Conservation (phyloP, 331 rosid genomes). For the Rhamnella rubrinervis region DNA sequence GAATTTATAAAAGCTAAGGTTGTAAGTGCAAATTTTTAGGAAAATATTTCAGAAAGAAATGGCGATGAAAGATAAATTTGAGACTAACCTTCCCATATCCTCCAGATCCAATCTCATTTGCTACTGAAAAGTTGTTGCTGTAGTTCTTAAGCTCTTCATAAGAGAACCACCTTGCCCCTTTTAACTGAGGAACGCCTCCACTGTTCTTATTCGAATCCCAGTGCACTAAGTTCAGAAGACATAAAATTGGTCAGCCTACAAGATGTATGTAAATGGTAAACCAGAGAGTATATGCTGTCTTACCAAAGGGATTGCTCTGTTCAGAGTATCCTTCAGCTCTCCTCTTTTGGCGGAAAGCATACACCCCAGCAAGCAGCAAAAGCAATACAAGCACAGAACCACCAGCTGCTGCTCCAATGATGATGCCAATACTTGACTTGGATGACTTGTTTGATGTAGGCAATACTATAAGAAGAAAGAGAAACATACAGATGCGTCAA, state of each 20-base stretch:
- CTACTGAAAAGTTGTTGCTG: constrained; percentile 55
- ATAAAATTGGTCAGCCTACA: constrained; percentile 5
- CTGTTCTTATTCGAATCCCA: constrained; percentile 41
- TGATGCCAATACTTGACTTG: constrained; percentile 29
- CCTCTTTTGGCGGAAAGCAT: constrained; percentile 54
- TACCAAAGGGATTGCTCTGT: constrained; percentile 52
- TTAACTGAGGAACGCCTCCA: constrained; percentile 47
- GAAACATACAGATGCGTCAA: background rate
- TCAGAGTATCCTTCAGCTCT: constrained; percentile 32
- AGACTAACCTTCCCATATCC: constrained; percentile 79
- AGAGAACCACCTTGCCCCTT: constrained; percentile 68
- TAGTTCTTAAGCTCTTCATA: constrained; percentile 57
- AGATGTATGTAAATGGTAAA: background rate
- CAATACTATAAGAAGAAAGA: constrained; percentile 17
- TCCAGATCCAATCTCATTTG: constrained; percentile 66
- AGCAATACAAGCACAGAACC: constrained; percentile 43
- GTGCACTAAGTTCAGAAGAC: constrained; percentile 36
- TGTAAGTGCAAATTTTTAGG: too few species aligned
- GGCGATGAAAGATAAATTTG: background rate
- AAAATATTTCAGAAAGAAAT: too few species aligned
- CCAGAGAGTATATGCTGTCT: background rate
- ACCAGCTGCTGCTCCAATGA: constrained; percentile 58
- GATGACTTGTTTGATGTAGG: constrained; percentile 24
- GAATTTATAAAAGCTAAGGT: too few species aligned
- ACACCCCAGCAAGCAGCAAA: constrained; percentile 41